Conservation (phyloP, 23 red algal genomes). For the Gracilaria vermiculophylla region DNA sequence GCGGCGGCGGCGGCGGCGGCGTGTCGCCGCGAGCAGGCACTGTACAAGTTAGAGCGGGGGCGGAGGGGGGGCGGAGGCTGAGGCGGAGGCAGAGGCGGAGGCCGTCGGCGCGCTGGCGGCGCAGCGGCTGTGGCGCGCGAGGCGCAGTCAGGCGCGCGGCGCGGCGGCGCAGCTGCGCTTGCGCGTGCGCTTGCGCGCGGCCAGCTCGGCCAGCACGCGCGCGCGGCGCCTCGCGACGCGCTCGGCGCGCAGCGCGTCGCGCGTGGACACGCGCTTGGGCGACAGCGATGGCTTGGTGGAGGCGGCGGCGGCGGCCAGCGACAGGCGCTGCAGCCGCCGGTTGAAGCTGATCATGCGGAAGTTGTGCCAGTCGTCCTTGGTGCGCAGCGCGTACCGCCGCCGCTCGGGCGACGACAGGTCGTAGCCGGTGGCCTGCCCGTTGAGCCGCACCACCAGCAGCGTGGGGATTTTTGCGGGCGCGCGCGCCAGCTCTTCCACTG, state of each 20-base stretch:
- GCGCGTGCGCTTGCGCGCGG: too few species aligned
- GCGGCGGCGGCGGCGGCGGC: too few species aligned
- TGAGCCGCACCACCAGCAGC: slow-evolving; percentile 13
- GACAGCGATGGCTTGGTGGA: not conserved
- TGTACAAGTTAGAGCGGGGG: too few species aligned
- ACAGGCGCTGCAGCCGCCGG: not conserved
- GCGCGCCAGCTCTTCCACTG: not conserved
- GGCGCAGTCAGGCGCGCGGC: too few species aligned
- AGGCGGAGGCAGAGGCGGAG: too few species aligned
- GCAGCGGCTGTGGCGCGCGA: too few species aligned
- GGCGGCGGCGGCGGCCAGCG: not conserved
- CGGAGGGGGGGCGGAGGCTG: too few species aligned
- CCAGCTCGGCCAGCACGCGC: too few species aligned
- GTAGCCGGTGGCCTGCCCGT: slow-evolving; percentile 8
- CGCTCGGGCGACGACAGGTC: slow-evolving; percentile 7
- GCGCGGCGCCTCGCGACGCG: not conserved
- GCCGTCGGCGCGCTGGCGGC: too few species aligned
- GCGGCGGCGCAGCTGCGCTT: too few species aligned
- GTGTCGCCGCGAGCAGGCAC: too few species aligned
- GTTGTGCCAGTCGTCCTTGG: slow-evolving; percentile 9
- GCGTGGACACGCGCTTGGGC: not conserved
- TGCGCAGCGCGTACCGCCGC: not conserved
- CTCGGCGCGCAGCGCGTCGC: not conserved
- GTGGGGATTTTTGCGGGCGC: not conserved
- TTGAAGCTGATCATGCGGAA: slow-evolving; percentile 31